Conservation (phyloP, 306 rosid genomes). For the Medicago arabica region DNA sequence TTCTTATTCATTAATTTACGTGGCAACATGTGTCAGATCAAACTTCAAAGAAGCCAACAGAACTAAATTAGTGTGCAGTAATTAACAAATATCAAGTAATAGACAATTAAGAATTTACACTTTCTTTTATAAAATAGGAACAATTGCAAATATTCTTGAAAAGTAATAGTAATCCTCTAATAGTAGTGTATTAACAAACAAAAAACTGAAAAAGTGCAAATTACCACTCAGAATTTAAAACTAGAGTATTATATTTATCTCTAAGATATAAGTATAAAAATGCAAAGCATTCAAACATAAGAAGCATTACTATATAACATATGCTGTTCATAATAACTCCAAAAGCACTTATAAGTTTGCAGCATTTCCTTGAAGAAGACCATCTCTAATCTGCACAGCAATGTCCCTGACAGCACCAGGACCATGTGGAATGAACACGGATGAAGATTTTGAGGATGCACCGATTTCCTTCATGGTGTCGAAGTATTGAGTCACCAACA, state of each 20-base stretch:
- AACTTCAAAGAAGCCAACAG: not conserved
- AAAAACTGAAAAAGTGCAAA: not conserved
- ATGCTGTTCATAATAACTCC: not conserved
- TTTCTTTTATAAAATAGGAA: not conserved
- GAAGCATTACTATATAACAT: not conserved
- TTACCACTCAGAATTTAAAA: not conserved
- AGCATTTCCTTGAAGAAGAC: constrained; percentile 65
- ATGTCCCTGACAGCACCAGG: constrained; percentile 77
- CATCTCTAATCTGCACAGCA: constrained; percentile 71
- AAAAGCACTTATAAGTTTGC: constrained; percentile 30
- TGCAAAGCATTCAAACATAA: not conserved
- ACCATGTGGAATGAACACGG: constrained; percentile 81
- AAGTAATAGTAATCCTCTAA: not conserved
- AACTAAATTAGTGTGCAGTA: not conserved
- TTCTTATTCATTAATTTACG: no score
- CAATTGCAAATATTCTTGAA: not conserved
- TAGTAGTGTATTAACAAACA: not conserved
- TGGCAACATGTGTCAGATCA: no score
- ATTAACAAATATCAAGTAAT: no score
- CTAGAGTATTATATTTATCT: constrained; percentile 1
- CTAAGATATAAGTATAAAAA: not conserved
- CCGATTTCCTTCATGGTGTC: constrained; percentile 85
- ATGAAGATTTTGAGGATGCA: constrained; percentile 72
- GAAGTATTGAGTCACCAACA: constrained; percentile 76
- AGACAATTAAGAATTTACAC: not conserved